A percentile compares a stretch with the other conserved stretches of the same genome.
Conservation (phyloP, 129 eudicot species). For the Calendula officinalis region DNA sequence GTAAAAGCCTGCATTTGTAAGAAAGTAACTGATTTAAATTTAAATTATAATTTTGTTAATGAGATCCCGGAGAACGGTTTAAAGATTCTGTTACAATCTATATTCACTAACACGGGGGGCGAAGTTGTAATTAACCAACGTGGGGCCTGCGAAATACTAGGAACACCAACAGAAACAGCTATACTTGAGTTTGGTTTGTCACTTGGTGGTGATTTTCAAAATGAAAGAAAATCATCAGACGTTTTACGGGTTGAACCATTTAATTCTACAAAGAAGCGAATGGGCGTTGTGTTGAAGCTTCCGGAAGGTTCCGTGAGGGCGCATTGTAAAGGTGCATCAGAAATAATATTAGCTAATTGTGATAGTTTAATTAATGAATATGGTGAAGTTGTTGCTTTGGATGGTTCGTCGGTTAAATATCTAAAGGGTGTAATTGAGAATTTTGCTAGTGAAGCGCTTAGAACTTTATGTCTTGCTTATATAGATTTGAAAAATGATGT, state of each 20-base stretch:
- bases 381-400: slow-evolving; percentile 76
- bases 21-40: slow-evolving; percentile 45
- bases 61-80: slow-evolving; percentile 52
- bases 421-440: slow-evolving; percentile 57
- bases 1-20: slow-evolving; percentile 85
- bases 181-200: slow-evolving; percentile 74
- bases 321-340: slow-evolving; percentile 92
- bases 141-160: slow-evolving; percentile 70
- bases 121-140: slow-evolving; percentile 72
- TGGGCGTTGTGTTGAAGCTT: slow-evolving; percentile 91
- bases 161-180: slow-evolving; percentile 95
- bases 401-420: slow-evolving; percentile 44
- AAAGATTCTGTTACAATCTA: slow-evolving; percentile 64
- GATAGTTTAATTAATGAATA: slow-evolving; percentile 63
- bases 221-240: slow-evolving; percentile 44
- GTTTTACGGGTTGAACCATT: slow-evolving; percentile 84
- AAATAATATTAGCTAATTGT: slow-evolving; percentile 79
- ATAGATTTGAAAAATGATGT: slow-evolving; percentile 61
- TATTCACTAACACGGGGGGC: slow-evolving; percentile 89
- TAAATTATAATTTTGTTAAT: slow-evolving; percentile 27
- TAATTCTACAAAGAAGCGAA: slow-evolving; percentile 88
- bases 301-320: slow-evolving; percentile 78
- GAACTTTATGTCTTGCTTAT: slow-evolving; percentile 92
- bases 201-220: slow-evolving; percentile 82
- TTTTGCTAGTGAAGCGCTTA: slow-evolving; percentile 88